Base-by-base conservation (phyloP, 2,329 filamentous ascomycete species). In the Colletotrichum sp. region DNA sequence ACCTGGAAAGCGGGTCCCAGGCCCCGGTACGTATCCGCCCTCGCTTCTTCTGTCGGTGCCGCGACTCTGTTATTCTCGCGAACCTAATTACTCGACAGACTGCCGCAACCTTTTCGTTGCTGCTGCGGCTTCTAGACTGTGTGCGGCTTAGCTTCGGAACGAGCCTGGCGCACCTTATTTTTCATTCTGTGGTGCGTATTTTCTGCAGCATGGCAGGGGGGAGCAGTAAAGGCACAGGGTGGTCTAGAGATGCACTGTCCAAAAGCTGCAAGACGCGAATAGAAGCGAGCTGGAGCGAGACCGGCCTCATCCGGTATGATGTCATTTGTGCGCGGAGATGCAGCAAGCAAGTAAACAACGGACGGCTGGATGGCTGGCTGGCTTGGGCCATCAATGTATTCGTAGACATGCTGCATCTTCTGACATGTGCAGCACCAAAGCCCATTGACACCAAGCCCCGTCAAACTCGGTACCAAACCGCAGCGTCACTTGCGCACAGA, bases 251-350 rank as follows among this genome's bases (percentile, higher is more conserved):
- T 6, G 18, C 18, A 10, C 9, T 43, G 39, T 43, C 18, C 18
- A 43, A 43, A n/a, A 18, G 8, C 39, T 61, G 30, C 26, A 30
- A n/a, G 57, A n/a, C 26, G 57, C 57, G 28, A 61, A n/a, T 32
- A 32, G 30, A 21, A 32, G 28, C 59, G 59, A 52, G 15, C 21
- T 30, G 24, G 32, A 57, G 55, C 52, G 66, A 48, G 36, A 57
- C 63, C 71, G 66, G 57, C 18, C 71, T 74, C 32, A 9, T 70
- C 66, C 71, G 57, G 28, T 39, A 26, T 74, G 71, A 74, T 71
- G 60, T 71, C 66, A 71, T 71, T 63, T n/a, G 26, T 36, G 30
- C 16, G 43, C 43, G 43, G 43, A 52, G 43, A 52, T 52, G 43
- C 43, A 52, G 43, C 43, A 52, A 48, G 39, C 39, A n/a, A 7